These are phyloP conservation scores for Ophiostoma sp. DNA, from an alignment of 2,329 filamentous ascomycete species.

Conservation along the genomic window DNA sequence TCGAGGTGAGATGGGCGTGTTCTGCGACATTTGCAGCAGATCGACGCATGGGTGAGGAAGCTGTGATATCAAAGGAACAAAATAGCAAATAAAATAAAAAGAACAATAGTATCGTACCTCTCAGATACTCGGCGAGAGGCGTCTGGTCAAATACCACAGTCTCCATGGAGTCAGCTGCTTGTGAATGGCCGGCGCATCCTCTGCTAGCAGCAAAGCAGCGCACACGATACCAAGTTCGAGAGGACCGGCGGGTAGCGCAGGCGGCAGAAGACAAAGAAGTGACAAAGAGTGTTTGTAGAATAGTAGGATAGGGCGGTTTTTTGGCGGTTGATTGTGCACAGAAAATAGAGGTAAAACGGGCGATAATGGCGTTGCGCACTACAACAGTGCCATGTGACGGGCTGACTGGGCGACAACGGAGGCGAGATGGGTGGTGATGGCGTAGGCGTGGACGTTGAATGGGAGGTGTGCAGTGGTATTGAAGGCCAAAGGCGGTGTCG, in stretches of 20 bases:
- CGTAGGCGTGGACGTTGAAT: background rate
- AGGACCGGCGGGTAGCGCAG: constrained; percentile 1
- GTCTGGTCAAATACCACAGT: constrained; percentile 82
- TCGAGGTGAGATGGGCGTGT: background rate
- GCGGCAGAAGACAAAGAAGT: background rate
- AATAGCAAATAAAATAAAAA: background rate
- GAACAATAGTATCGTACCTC: constrained; percentile 61
- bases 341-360: background rate
- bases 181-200: constrained; percentile 21
- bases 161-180: constrained; percentile 67
- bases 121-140: constrained; percentile 84
- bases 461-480: constrained; percentile 6
- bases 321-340: background rate
- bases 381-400: constrained; percentile 21
- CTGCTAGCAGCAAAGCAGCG: constrained; percentile 19
- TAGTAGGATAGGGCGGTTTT: background rate
- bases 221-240: background rate
- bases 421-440: background rate
- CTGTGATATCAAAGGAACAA: background rate
- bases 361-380: background rate
- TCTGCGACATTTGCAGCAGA: background rate
- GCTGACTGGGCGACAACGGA: constrained; percentile 18
- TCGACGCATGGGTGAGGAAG: constrained; percentile 3
- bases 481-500: background rate
- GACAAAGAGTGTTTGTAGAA: background rate